Percentiles rank a stretch among this genome's conserved stretches.
Evolutionary conservation across 169 alveolate genomes (phyloP).

Genomic region (Neospora caninum): DNA sequence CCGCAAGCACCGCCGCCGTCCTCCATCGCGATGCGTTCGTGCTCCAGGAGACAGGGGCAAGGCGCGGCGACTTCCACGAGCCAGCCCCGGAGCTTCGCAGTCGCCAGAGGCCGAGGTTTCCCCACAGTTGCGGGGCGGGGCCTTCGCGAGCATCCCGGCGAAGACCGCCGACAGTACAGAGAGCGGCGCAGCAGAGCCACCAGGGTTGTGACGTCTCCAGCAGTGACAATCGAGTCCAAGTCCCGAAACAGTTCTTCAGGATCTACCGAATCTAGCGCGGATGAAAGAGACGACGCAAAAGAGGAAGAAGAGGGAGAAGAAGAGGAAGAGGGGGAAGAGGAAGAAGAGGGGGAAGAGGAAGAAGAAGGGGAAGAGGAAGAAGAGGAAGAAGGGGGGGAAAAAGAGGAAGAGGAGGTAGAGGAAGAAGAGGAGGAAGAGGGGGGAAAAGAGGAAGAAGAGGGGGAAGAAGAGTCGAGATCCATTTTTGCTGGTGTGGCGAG

Average conservation of each 20-base stretch:
- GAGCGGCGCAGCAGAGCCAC: neutral
- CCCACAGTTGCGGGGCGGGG: neutral
- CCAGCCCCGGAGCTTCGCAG: neutral
- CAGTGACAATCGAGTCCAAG: neutral
- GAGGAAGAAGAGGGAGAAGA: neutral
- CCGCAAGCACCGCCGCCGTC: conserved; percentile 31
- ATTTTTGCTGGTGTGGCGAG: too few relatives aligned
- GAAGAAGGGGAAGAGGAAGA: too few relatives aligned
- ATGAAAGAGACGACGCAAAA: neutral
- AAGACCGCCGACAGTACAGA: neutral
- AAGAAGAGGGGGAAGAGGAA: too few relatives aligned
- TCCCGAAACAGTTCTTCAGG: neutral
- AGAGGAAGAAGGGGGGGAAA: too few relatives aligned
- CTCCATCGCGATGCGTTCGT: neutral
- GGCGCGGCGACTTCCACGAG: neutral
- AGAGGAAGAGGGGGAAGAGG: too few relatives aligned
- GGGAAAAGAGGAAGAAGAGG: too few relatives aligned
- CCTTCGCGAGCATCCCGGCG: neutral
- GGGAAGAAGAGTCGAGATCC: too few relatives aligned
- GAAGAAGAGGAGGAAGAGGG: too few relatives aligned
- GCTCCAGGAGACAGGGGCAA: neutral
- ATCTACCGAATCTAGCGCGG: neutral
- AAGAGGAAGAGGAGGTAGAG: too few relatives aligned
- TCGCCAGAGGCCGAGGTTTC: neutral
- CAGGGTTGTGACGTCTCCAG: neutral